Percentiles rank a stretch among this genome's conserved stretches.
Conservation (phyloP, 257 asterid species). For the Gentiana dahurica region DNA sequence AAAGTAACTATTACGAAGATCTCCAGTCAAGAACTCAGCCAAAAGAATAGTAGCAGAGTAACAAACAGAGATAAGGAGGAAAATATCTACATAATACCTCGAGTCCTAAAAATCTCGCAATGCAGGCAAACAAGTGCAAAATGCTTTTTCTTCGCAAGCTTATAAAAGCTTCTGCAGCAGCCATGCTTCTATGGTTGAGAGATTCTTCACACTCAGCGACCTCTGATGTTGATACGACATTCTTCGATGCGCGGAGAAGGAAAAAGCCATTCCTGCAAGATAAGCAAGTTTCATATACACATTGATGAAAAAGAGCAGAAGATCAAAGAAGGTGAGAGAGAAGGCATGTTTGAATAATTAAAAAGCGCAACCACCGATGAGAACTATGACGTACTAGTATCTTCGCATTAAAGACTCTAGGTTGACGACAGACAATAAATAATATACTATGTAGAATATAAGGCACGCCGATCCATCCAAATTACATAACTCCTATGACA, state of each 20-base stretch:
- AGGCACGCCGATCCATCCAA: no score
- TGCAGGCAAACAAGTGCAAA: slow-evolving; percentile 83
- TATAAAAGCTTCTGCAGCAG: slow-evolving; percentile 66
- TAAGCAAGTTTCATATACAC: slow-evolving; percentile 10
- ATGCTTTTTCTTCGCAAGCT: slow-evolving; percentile 76
- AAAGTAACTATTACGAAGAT: no score
- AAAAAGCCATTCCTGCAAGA: slow-evolving; percentile 85
- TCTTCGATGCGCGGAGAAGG: slow-evolving; percentile 72
- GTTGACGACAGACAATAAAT: no score
- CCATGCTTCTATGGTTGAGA: slow-evolving; percentile 76
- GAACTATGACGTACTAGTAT: no score
- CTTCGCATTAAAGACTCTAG: no score
- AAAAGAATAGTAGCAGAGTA: no score
- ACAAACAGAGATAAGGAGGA: slow-evolving; percentile 1
- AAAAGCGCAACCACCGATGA: no score
- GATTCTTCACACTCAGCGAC: slow-evolving; percentile 85
- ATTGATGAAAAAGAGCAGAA: not conserved
- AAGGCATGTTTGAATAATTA: no score
- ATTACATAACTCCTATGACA: no score
- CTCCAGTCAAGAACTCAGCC: no score
- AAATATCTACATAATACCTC: slow-evolving; percentile 47
- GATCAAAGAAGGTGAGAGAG: not conserved
- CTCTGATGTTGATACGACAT: slow-evolving; percentile 54
- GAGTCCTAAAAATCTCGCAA: slow-evolving; percentile 89
- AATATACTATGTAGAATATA: no score